A percentile compares a stretch with the other conserved stretches of the same genome.
Conservation (phyloP, 148 eudicot species). For the Gaultheria prostrata region DNA sequence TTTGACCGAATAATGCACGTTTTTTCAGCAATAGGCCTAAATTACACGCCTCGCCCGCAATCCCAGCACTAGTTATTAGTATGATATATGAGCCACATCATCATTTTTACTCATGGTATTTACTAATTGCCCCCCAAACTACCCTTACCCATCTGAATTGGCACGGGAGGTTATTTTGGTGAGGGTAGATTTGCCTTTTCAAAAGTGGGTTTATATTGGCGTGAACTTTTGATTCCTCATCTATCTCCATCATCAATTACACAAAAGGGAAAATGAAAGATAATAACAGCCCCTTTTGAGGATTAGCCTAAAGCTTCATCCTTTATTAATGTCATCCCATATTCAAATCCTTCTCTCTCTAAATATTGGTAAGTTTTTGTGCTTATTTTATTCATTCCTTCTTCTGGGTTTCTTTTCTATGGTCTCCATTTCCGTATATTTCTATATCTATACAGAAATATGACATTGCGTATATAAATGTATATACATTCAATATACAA, state of each 20-base stretch:
- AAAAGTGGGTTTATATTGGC: constrained; percentile 5
- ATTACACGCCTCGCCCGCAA: too few relatives aligned
- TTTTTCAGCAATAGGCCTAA: too few relatives aligned
- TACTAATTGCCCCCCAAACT: neutral
- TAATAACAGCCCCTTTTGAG: constrained; percentile 6
- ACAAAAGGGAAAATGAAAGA: neutral
- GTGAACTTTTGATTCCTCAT: constrained; percentile 1
- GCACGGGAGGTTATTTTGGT: neutral
- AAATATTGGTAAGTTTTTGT: constrained; percentile 18
- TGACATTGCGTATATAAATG: neutral
- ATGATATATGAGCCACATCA: neutral
- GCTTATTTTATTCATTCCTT: constrained; percentile 21
- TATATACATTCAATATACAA: neutral
- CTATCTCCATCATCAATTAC: constrained; percentile 3
- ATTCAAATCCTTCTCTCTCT: constrained; percentile 14
- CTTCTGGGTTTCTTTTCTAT: constrained; percentile 6
- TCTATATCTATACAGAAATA: neutral
- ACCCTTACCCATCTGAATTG: constrained; percentile 1
- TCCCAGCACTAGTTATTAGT: too few relatives aligned
- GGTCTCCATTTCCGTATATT: neutral
- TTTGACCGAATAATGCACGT: too few relatives aligned
- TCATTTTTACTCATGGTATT: too few relatives aligned
- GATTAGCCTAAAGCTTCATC: constrained; percentile 17
- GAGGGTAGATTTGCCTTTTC: constrained; percentile 1
- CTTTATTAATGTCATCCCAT: constrained; percentile 4